Percentiles rank a stretch among this genome's conserved stretches.
Conservation (phyloP, 176 grass and related monocot genomes). For the Rhipidocladum racemiflorum region DNA sequence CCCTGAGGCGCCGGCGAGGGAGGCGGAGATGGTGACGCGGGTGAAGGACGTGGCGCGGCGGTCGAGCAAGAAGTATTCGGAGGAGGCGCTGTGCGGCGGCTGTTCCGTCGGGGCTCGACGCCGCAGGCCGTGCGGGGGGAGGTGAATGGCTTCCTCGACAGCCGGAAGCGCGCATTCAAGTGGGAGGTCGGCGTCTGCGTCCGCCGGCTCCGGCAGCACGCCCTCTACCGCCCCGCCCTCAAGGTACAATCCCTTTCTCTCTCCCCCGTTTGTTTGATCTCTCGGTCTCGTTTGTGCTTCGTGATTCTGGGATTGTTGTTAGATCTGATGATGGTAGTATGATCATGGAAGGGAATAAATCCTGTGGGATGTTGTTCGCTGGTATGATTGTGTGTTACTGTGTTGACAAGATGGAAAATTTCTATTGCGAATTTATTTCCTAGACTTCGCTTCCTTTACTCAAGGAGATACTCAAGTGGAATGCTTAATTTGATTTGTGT, state of each 20-base stretch:
- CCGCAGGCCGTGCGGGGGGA: constrained; percentile 68
- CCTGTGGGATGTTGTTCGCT: neutral
- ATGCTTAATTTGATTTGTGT: neutral
- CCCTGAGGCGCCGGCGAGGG: constrained; percentile 29
- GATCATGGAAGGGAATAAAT: no score
- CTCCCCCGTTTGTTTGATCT: neutral
- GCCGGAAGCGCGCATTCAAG: constrained; percentile 84
- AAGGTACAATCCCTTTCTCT: constrained; percentile 41
- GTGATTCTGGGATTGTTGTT: neutral
- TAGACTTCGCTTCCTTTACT: neutral
- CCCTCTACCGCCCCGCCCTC: constrained; percentile 62
- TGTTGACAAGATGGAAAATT: neutral
- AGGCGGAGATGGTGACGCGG: constrained; percentile 53
- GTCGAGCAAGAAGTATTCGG: constrained; percentile 75
- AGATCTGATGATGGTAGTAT: constrained; percentile 22
- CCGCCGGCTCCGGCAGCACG: constrained; percentile 60
- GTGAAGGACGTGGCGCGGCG: constrained; percentile 69
- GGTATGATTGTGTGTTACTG: neutral
- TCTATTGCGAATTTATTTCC: neutral
- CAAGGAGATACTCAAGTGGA: no score
- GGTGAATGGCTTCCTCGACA: constrained; percentile 82
- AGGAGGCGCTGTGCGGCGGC: constrained; percentile 71
- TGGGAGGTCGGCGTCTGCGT: constrained; percentile 93
- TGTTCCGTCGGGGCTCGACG: constrained; percentile 64
- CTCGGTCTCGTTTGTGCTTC: neutral